Base-by-base conservation (phyloP, 2,329 filamentous ascomycete genomes). In the Calonectria henricotiae region DNA sequence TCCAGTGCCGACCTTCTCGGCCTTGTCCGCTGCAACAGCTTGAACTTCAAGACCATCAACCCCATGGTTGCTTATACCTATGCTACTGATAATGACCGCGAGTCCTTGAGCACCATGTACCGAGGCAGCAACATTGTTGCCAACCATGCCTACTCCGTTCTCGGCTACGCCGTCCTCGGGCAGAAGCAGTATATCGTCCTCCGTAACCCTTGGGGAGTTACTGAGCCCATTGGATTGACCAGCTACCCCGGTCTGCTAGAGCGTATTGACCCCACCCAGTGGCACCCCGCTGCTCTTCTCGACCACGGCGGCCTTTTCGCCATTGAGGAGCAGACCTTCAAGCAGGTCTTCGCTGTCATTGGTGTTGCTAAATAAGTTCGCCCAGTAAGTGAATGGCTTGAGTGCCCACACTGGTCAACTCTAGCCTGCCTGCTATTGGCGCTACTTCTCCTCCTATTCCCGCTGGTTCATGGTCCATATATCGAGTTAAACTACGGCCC, bases 101-200 rank as follows among this genome's bases (percentile, higher is more conserved):
- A 39, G 5, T 37, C 27, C 17, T 7, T n/a, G 41, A 43, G 23
- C 35, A 39, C n/a, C 51, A 32, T 32, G 11, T 85, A 79, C 77
- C 78, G 80, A 68, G 83, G 84, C 63, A 79, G 79, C 79, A 85
- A 85, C 76, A 73, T 85, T 12, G 84, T 84, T 6, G 83, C 83
- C 68, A 85, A 85, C 80, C 83, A 85, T 74, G 84, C 83, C 63
- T 85, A 85, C 80, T 83, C 82, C 39, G 78, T 85, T 13, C 82
- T 84, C 20, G 82, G 82, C 15, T 83, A 79, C 77, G 77, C 79
- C 49, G 74, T 78, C 62, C 71, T 79, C 54, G 83, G 82, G 25
- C 77, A 82, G 17, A 78, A 78, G 71, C 82, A 83, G 73, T 85
- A 84, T 78, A 78, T 85, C 62, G 82, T 85, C 65, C 75, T 84